Evolutionary conservation across 768 basidiomycete genomes (phyloP).

Genomic region (Chlorophyllum brunneum): DNA sequence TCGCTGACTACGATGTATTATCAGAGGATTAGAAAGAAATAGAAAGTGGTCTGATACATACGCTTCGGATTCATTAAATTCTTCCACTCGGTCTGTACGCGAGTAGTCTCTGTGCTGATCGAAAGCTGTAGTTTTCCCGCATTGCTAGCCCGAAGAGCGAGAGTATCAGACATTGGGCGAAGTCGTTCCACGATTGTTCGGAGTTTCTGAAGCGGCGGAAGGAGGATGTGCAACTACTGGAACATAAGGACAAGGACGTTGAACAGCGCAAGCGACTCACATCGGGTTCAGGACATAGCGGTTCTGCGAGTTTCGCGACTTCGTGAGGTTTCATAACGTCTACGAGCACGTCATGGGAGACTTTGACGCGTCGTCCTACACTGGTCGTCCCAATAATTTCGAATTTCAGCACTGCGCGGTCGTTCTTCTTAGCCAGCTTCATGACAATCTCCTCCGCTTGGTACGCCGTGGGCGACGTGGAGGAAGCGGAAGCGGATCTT

Average conservation of each 20-base stretch:
- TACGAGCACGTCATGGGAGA: slow-evolving; percentile 79
- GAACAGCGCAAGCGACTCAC: slow-evolving; percentile 35
- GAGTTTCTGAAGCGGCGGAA: slow-evolving; percentile 71
- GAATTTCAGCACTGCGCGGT: slow-evolving; percentile 72
- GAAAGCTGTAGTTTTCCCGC: slow-evolving; percentile 49
- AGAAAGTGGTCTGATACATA: slow-evolving; percentile 19
- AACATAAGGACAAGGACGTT: not conserved
- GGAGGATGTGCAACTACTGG: slow-evolving; percentile 66
- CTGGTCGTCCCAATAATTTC: slow-evolving; percentile 66
- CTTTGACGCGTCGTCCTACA: slow-evolving; percentile 58
- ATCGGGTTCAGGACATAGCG: slow-evolving; percentile 83
- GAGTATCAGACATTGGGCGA: slow-evolving; percentile 61
- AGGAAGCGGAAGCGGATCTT: slow-evolving; percentile 54
- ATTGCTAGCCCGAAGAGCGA: slow-evolving; percentile 67
- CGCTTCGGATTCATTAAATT: slow-evolving; percentile 64
- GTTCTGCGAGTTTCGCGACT: slow-evolving; percentile 68
- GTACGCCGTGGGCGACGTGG: slow-evolving; percentile 35
- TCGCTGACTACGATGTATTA: slow-evolving; percentile 17
- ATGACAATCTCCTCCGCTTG: slow-evolving; percentile 68
- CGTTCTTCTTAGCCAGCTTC: slow-evolving; percentile 85
- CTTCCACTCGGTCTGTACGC: slow-evolving; percentile 76
- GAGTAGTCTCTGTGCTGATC: slow-evolving; percentile 69
- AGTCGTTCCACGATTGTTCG: slow-evolving; percentile 79
- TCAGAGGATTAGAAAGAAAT: not conserved
- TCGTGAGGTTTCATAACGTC: slow-evolving; percentile 77